A percentile compares a stretch with the other conserved stretches of the same genome.
These are phyloP conservation scores for Arthrobotrys musiformis DNA, from an alignment of 2,329 filamentous ascomycete species.

Conservation along the genomic window DNA sequence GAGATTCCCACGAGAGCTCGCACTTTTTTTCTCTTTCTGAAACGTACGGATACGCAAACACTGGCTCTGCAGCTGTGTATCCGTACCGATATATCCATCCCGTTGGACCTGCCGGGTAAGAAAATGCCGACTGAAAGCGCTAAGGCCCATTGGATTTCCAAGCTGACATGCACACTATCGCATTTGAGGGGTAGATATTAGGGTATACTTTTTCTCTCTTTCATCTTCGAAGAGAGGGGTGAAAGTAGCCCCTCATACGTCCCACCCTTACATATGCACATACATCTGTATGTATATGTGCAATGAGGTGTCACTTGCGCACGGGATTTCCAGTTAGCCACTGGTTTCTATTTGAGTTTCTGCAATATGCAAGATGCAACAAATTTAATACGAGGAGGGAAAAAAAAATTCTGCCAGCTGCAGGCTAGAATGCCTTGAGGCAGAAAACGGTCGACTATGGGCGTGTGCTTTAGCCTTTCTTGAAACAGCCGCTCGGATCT, in stretches of 20 bases:
- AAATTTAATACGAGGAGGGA: slow-evolving; percentile 34
- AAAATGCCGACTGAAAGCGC: slow-evolving; percentile 49
- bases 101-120: slow-evolving; percentile 28
- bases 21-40: neutral
- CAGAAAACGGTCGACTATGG: slow-evolving; percentile 26
- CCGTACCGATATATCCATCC: slow-evolving; percentile 16
- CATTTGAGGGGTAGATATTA: slow-evolving; percentile 29
- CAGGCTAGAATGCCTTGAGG: slow-evolving; percentile 17
- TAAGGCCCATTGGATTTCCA: slow-evolving; percentile 20
- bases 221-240: slow-evolving; percentile 25
- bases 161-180: slow-evolving; percentile 46
- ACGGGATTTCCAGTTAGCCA: slow-evolving; percentile 36
- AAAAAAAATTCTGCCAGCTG: slow-evolving; percentile 27
- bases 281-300: slow-evolving; percentile 45
- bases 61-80: neutral
- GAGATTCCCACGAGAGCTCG: neutral
- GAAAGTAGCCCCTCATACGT: slow-evolving; percentile 38
- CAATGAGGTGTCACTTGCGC: slow-evolving; percentile 53
- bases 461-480: slow-evolving; percentile 27
- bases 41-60: slow-evolving; percentile 5
- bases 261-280: slow-evolving; percentile 10
- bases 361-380: slow-evolving; percentile 52
- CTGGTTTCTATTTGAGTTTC: slow-evolving; percentile 31
- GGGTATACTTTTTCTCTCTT: slow-evolving; percentile 7
- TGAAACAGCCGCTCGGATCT: slow-evolving; percentile 42